Percentiles rank a stretch among this genome's conserved stretches.
phyloP scores from a whole-genome alignment of 768 basidiomycete species.

The Xerocomus potaroensis region DNA sequence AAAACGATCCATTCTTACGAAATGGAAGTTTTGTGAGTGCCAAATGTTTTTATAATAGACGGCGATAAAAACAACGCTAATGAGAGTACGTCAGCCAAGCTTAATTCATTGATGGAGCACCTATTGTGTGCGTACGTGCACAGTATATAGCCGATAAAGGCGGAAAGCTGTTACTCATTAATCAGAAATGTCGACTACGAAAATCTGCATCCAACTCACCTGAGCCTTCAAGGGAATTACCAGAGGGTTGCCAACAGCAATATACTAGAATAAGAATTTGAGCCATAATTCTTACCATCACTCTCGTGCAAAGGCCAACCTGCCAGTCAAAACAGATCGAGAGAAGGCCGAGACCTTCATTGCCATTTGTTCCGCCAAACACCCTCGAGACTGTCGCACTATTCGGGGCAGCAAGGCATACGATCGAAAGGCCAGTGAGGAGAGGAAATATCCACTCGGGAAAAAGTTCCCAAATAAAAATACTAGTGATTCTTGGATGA shows the following conservation, averaged over 20 bases:
- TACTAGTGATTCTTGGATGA: constrained; percentile 24
- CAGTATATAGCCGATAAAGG: constrained; percentile 44
- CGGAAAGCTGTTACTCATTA: constrained; percentile 31
- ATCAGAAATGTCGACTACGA: background rate
- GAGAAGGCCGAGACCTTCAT: constrained; percentile 59
- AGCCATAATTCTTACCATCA: background rate
- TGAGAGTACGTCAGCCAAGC: constrained; percentile 4
- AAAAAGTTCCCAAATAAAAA: constrained; percentile 28
- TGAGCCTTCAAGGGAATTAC: constrained; percentile 52
- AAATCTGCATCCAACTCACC: constrained; percentile 12
- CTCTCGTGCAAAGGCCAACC: constrained; percentile 28
- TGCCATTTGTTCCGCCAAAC: constrained; percentile 59
- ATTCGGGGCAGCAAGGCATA: constrained; percentile 54
- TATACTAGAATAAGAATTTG: constrained; percentile 12
- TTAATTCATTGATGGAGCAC: background rate
- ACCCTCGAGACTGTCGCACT: constrained; percentile 48
- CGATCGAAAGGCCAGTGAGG: constrained; percentile 55
- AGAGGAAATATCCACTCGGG: constrained; percentile 48
- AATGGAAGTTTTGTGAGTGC: constrained; percentile 57
- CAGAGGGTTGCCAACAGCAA: constrained; percentile 39
- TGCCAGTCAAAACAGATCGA: constrained; percentile 62
- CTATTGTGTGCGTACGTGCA: constrained; percentile 41
- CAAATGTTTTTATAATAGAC: constrained; percentile 49
- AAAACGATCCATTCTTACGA: constrained; percentile 35
- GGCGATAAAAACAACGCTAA: constrained; percentile 31